Conservation (phyloP, 345 rosid species). For the Citrus sp. region DNA sequence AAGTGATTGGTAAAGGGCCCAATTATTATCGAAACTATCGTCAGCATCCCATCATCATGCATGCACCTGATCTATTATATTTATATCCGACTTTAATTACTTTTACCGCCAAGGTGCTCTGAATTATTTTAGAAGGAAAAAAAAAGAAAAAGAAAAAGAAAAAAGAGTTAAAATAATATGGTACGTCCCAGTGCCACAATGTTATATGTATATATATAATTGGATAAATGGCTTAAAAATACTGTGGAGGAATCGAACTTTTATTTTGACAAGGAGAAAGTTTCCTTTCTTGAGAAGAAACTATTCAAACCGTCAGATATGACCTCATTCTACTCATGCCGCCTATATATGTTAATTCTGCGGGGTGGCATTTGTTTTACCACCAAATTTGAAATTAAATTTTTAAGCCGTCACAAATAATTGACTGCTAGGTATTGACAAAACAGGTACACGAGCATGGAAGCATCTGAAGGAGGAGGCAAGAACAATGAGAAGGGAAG, state of each 20-base stretch:
- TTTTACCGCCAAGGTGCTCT: no score
- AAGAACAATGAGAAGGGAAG: conserved; percentile 2
- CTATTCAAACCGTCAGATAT: conserved; percentile 24
- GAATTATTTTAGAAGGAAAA: no score
- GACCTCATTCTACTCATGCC: conserved; percentile 6
- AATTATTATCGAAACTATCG: no score
- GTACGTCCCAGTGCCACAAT: no score
- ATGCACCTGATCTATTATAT: no score
- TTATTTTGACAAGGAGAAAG: conserved; percentile 4
- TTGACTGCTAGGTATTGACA: neutral
- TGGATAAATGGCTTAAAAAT: no score
- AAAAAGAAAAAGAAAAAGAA: no score
- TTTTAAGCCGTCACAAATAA: neutral
- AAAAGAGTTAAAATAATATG: no score
- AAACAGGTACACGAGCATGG: conserved; percentile 12
- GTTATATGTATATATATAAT: no score
- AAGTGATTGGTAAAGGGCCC: no score
- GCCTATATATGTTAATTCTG: neutral
- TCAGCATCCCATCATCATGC: no score
- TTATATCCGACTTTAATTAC: no score
- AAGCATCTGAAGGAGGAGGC: neutral
- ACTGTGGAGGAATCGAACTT: neutral
- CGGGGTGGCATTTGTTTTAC: neutral
- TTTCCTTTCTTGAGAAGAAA: neutral
- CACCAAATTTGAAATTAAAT: conserved; percentile 14